Percentiles rank a stretch among this genome's conserved stretches.
These are phyloP conservation scores for Knoxia roxburghii DNA, from an alignment of 257 asterid species.

Conservation along the genomic window DNA sequence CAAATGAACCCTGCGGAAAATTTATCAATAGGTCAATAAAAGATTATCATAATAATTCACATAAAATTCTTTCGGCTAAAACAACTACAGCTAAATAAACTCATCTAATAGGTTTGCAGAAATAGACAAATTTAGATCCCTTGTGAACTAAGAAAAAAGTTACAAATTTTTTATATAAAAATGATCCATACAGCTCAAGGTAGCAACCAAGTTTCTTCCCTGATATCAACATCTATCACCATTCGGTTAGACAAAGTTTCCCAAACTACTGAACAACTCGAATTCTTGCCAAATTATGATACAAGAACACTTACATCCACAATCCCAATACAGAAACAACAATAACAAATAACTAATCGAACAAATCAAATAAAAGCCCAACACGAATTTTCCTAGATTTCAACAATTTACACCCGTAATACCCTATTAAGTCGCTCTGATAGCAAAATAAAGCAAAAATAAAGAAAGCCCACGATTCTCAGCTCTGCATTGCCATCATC, in stretches of 20 bases:
- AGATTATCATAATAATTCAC: too few relatives aligned
- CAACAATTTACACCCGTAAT: background rate
- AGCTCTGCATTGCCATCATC: background rate
- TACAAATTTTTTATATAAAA: too few relatives aligned
- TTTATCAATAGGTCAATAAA: too few relatives aligned
- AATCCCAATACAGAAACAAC: background rate
- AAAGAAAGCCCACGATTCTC: background rate
- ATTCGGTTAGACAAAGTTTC: too few relatives aligned
- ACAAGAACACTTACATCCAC: background rate
- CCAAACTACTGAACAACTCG: background rate
- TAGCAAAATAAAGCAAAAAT: background rate
- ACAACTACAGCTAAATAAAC: too few relatives aligned
- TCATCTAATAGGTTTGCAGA: background rate
- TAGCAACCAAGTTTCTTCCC: too few relatives aligned
- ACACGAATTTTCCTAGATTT: background rate
- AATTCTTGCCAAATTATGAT: background rate
- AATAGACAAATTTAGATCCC: background rate
- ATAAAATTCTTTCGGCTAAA: too few relatives aligned
- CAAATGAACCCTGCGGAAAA: too few relatives aligned
- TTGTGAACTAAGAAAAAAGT: too few relatives aligned
- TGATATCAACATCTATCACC: too few relatives aligned
- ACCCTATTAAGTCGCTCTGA: background rate
- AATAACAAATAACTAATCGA: background rate
- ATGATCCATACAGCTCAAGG: too few relatives aligned
- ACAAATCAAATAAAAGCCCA: too few relatives aligned